Evolutionary conservation across 768 basidiomycete species (phyloP), one percentile per base, ranked within the genome.

Genomic region (Amanita jacksonii): DNA sequence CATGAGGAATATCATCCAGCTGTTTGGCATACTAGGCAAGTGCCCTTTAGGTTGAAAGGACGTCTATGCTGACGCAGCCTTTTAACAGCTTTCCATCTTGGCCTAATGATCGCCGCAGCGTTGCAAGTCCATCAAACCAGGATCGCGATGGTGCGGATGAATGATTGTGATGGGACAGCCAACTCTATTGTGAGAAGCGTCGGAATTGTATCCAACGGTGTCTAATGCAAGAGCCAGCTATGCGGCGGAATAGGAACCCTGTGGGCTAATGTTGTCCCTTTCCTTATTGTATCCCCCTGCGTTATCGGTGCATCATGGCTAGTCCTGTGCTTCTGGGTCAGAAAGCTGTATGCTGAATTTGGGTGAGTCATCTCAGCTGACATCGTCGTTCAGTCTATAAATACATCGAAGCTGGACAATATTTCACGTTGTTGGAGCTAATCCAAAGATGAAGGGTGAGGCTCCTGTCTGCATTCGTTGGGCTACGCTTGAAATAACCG

Each of bases 371-470:
- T 47, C 38, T 35, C n/a, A 33, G 6, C 45, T 7, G 40, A 25
- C 13, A 13, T 28, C 15, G 18, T 30, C 19, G 5, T 46, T 15
- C 10, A 9, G 3, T 15, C 12, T 13, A 23, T 19, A 37, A 22
- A 30, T 27, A 9, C 24, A 38, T 20, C 37, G 28, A 25, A 89
- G 87, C 34, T 91, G 88, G 89, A 86, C 85, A 31, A 85, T 91
- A 55, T 91, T 91, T 68, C 88, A 89, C 55, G 78, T 85, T 27
- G 86, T 90, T 16, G 87, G 86, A 24, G 88, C 88, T 27, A 85
- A 88, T 52, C 83, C 84, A 8, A 81, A 71, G 52, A 79, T 85
- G 76, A 90, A 89, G 64, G 74, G 88, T 87, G 50, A 46, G 77
- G 52, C n/a, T n/a, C n/a, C n/a, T n/a, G n/a, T n/a, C n/a, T n/a